phyloP scores from a whole-genome alignment of 2,329 filamentous ascomycete species.

The Colletotrichum musae region DNA sequence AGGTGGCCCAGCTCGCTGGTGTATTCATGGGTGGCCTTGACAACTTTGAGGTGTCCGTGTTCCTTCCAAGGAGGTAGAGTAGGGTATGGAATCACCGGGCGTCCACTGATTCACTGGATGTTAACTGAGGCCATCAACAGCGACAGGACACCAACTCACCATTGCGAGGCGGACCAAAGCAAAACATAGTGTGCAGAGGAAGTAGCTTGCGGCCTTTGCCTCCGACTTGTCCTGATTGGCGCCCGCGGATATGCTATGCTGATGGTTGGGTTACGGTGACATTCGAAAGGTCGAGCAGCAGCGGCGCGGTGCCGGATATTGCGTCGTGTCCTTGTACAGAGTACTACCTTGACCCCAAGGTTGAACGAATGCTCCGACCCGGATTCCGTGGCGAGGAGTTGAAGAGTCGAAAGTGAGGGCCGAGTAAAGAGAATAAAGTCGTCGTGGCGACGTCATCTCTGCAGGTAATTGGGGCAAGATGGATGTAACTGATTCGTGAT shows the following conservation, averaged over 20 bases:
- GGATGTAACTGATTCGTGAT: too few species aligned
- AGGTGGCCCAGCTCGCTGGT: constrained; percentile 70
- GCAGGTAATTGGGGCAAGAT: too few species aligned
- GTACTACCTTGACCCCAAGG: too few species aligned
- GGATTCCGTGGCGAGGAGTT: too few species aligned
- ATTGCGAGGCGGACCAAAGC: background rate
- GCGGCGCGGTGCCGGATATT: too few species aligned
- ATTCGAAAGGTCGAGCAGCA: constrained; percentile 2
- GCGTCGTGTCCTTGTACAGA: too few species aligned
- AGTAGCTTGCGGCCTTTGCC: constrained; percentile 44
- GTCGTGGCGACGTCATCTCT: too few species aligned
- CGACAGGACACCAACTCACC: background rate
- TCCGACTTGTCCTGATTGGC: constrained; percentile 43
- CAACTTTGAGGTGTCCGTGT: constrained; percentile 71
- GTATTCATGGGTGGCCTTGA: constrained; percentile 64
- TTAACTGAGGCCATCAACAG: background rate
- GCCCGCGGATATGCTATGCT: constrained; percentile 29
- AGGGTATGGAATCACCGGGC: constrained; percentile 71
- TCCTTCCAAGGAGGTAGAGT: constrained; percentile 60
- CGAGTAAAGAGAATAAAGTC: too few species aligned
- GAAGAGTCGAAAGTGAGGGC: too few species aligned
- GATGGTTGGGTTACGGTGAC: constrained; percentile 37
- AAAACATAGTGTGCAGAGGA: constrained; percentile 55
- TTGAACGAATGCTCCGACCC: too few species aligned
- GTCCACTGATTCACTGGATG: constrained; percentile 64